Evolutionary conservation across 2,329 filamentous ascomycete genomes (phyloP).

Genomic region (Ophiostoma fasciatum): DNA sequence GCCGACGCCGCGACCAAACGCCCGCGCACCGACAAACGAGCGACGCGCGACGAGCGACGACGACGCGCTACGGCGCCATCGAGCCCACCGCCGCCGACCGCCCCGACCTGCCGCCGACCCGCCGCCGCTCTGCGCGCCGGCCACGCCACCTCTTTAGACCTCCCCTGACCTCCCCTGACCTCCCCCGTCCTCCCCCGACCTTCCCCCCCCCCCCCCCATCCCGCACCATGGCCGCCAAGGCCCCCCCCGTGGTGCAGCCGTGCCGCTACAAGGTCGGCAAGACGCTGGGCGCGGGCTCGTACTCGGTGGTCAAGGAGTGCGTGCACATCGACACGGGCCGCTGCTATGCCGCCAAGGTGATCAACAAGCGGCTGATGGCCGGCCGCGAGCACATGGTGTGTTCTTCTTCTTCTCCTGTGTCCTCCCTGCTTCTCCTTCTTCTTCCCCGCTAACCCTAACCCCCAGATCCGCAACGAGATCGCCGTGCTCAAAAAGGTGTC

Average conservation of each 20-base stretch:
- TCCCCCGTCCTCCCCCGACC: too few species aligned
- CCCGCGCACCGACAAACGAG: too few species aligned
- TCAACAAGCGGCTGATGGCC: slow-evolving; percentile 97
- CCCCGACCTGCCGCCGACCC: too few species aligned
- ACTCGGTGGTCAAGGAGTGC: slow-evolving; percentile 97
- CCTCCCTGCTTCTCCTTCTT: background rate
- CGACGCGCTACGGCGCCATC: too few species aligned
- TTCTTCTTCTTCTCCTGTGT: background rate
- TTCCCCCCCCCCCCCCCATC: background rate
- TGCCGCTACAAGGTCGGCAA: slow-evolving; percentile 98
- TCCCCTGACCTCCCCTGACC: too few species aligned
- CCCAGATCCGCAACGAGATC: slow-evolving; percentile 88
- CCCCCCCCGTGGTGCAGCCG: slow-evolving; percentile 54
- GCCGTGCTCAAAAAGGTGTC: slow-evolving; percentile 95
- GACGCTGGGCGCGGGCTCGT: slow-evolving; percentile 89
- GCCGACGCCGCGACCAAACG: too few species aligned
- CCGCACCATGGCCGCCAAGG: slow-evolving; percentile 7
- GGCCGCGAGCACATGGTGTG: slow-evolving; percentile 93
- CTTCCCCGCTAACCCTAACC: background rate
- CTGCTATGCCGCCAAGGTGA: slow-evolving; percentile 98
- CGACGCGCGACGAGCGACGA: too few species aligned
- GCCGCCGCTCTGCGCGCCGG: too few species aligned
- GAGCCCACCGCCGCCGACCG: too few species aligned
- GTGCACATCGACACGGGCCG: slow-evolving; percentile 95
- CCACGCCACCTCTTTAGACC: too few species aligned